Conservation (phyloP, 2,329 filamentous ascomycete species). For the Periglandula ipomoeae region DNA sequence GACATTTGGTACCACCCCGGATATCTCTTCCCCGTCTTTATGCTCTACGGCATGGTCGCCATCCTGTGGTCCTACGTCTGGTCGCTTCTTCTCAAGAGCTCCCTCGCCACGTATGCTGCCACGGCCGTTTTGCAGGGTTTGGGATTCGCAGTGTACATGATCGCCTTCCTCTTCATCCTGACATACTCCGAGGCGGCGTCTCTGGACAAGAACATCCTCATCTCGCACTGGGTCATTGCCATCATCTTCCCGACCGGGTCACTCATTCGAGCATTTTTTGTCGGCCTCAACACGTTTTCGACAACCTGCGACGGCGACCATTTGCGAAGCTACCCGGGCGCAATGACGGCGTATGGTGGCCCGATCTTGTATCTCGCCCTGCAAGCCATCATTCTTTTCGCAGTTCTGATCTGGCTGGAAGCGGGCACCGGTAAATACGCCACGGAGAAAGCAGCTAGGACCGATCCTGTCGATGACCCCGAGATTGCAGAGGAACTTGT, state of each 20-base stretch:
- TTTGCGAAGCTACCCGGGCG: conserved; percentile 60
- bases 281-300: conserved; percentile 77
- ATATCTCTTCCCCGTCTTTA: conserved; percentile 74
- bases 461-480: conserved; percentile 34
- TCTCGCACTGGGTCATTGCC: conserved; percentile 68
- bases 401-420: conserved; percentile 70
- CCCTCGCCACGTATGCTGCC: conserved; percentile 77
- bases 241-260: conserved; percentile 69
- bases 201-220: conserved; percentile 56
- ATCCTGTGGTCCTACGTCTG: conserved; percentile 71
- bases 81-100: conserved; percentile 69
- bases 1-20: conserved; percentile 67
- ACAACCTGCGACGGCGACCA: conserved; percentile 58
- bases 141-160: conserved; percentile 14
- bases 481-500: conserved; percentile 57
- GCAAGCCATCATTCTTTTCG: conserved; percentile 63
- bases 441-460: conserved; percentile 23
- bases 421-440: conserved; percentile 47
- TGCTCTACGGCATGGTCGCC: conserved; percentile 71
- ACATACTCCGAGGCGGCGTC: conserved; percentile 61
- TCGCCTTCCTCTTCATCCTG: conserved; percentile 55
- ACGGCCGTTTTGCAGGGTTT: conserved; percentile 64
- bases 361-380: conserved; percentile 75
- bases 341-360: conserved; percentile 67
- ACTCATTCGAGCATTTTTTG: conserved; percentile 62